Base-by-base conservation (phyloP, 2,329 filamentous ascomycete genomes). In the Cercospora nicotianae region DNA sequence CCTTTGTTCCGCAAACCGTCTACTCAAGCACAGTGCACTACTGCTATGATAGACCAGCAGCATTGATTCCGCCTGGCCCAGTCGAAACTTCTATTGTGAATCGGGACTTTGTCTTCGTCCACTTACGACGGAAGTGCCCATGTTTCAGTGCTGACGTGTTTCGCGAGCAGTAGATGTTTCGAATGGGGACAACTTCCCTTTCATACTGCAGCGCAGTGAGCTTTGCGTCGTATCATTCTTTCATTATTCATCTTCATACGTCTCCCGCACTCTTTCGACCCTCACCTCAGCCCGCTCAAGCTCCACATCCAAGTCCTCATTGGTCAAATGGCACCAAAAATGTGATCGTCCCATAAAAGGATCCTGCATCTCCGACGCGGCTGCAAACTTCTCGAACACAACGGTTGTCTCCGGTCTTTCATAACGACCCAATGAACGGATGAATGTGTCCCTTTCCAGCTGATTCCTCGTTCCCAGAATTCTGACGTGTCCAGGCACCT, bases 261-360 rank as follows among this genome's bases (percentile, higher is more conserved):
- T 0, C 13, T 6, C 13, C 13, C 2, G 1, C 13, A 7, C 5
- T 16, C 5, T 39, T 4, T 39, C 36, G 1, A 39, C 20, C 20
- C 28, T n/a, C 36, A 28, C 1, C 5, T 23, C 48, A 2, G 16
- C 20, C 12, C 48, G 16, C 0, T 3, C 18, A 13, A 53, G 48
- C 20, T 53, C 20, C 23, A 53, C 18, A 28, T 53, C 12, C 3
- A 53, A 6, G 2, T 26, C 48, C 2, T 26, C 20, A 12, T 53
- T 20, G 4, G 20, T 26, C 3, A 53, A 2, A 53, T 53, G 5
- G 10, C 12, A 1, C 48, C 48, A 53, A 3, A 23, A 53, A 5
- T 9, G 10, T 3, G 12, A 6, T 0, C 9, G 7, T 2, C 12
- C 5, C 2, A 3, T 1, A 5, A 13, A 23, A 2, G 12, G 20